phyloP scores from a whole-genome alignment of 2,329 filamentous ascomycete genomes.

The Phaeosphaeria sp. region DNA sequence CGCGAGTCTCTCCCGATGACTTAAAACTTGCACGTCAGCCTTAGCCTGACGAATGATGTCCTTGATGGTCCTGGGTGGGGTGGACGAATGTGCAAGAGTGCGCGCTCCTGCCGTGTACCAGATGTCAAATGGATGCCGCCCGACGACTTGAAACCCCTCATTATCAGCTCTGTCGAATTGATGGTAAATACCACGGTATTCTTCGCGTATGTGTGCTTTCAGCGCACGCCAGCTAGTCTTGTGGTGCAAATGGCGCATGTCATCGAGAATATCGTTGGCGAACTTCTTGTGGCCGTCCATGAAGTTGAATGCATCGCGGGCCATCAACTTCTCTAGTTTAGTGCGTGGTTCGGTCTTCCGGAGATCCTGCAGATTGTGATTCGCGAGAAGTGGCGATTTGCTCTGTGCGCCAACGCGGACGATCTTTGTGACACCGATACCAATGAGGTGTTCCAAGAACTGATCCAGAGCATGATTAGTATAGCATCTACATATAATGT shows the following conservation, averaged over 20 bases:
- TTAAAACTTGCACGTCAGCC: conserved; percentile 15
- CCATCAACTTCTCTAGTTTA: conserved; percentile 18
- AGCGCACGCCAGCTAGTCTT: conserved; percentile 26
- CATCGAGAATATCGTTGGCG: conserved; percentile 10
- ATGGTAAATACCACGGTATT: conserved; percentile 20
- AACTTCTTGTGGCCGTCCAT: conserved; percentile 16
- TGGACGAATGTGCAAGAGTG: neutral
- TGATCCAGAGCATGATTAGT: conserved; percentile 63
- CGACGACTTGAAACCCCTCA: conserved; percentile 23
- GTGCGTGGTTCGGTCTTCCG: conserved; percentile 25
- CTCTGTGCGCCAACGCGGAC: conserved; percentile 68
- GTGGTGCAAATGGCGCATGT: conserved; percentile 13
- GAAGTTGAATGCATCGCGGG: conserved; percentile 15
- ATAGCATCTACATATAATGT: conserved; percentile 48
- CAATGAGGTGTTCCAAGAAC: conserved; percentile 65
- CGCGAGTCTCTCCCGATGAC: conserved; percentile 12
- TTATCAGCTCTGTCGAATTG: conserved; percentile 26
- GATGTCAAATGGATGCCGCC: conserved; percentile 32
- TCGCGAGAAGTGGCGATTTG: conserved; percentile 60
- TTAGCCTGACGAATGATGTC: conserved; percentile 15
- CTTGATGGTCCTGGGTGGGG: neutral
- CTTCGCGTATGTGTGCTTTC: conserved; percentile 12
- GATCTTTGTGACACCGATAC: conserved; percentile 57
- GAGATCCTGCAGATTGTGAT: conserved; percentile 57
- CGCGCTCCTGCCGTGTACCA: conserved; percentile 14